A percentile compares a stretch with the other conserved stretches of the same genome.
Conservation (phyloP, 2,329 filamentous ascomycete species). For the Massarina eburnea region DNA sequence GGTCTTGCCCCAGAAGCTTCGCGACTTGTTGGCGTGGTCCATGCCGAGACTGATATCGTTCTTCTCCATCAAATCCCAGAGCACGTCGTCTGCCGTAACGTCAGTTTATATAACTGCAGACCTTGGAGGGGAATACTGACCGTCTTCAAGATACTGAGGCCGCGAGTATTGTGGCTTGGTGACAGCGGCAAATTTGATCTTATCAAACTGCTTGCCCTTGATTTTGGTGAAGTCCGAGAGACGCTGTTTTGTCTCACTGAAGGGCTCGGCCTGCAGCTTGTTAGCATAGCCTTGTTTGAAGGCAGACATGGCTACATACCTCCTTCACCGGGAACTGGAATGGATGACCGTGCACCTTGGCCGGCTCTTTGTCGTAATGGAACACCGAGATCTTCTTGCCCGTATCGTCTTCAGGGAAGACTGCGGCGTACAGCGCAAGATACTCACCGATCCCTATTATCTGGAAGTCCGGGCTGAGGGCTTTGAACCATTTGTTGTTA, state of each 20-base stretch:
- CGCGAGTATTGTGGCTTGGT: conserved; percentile 70
- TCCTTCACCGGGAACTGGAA: conserved; percentile 87
- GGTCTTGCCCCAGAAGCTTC: conserved; percentile 60
- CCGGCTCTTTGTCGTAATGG: conserved; percentile 90
- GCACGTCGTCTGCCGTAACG: conserved; percentile 46
- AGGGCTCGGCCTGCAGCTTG: conserved; percentile 68
- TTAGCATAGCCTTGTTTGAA: conserved; percentile 20
- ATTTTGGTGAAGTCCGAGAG: conserved; percentile 88
- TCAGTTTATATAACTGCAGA: not conserved
- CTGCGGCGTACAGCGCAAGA: conserved; percentile 77
- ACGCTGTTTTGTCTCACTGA: conserved; percentile 92
- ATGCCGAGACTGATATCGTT: conserved; percentile 53
- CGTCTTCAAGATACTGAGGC: conserved; percentile 82
- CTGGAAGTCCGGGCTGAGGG: conserved; percentile 68
- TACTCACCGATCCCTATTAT: conserved; percentile 88
- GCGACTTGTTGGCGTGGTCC: conserved; percentile 64
- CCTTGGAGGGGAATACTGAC: conserved; percentile 59
- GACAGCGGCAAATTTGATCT: conserved; percentile 89
- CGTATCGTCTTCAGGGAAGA: conserved; percentile 69
- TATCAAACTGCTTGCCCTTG: conserved; percentile 97
- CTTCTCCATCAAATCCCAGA: conserved; percentile 46
- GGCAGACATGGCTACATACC: conserved; percentile 47
- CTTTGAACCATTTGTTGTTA: conserved; percentile 79
- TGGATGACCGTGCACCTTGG: conserved; percentile 80
- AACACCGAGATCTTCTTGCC: conserved; percentile 76